Evolutionary conservation across 805 yeast species (phyloP), one percentile per base, ranked within the genome.

Genomic region (Huiozyma sinensis): DNA sequence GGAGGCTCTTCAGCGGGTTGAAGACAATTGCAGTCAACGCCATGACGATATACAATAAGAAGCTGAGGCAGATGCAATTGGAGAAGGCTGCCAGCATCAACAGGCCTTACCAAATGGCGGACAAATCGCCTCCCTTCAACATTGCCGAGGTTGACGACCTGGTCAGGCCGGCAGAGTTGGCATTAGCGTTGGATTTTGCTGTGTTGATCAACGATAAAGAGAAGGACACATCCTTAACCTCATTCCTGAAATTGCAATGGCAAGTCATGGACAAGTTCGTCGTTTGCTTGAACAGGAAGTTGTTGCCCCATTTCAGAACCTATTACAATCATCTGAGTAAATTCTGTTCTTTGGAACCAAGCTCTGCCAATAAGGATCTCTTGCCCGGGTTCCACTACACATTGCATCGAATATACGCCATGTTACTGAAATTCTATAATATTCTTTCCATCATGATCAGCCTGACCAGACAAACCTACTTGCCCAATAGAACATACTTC

Each of bases 391-490:
- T 28, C 9, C 39, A 44, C 13, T 46, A 42, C 28, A 35, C 75
- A 0, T 52, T 74, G 36, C 82, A 77, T 50, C 63, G 72, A 45
- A 59, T 75, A 4, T 67, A 75, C 45, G 65, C 73, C 9, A 46
- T 56, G 13, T 41, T 58, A 3, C 44, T 58, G 7, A 48, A 59
- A 33, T 44, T 50, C 7, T 44, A 52, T 28, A 46, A 50, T 33
- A 33, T 56, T 6, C 33, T 50, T 1, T 47, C 50, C 30, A 48
- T 56, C 30, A 43, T 54, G 4, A 44, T 48, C 6, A 50, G 56
- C 38, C 10, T 60, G 12, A 33, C 50, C 7, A 56, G 60, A 38
- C 63, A 60, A 38, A 41, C 60, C 7, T 59, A 55, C 43, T 12
- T 56, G 12, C 60, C 65, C 1, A 60, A 58, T 41, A 50, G 44